phyloP scores from a whole-genome alignment of 2,329 filamentous ascomycete genomes.

The Botrytis fragariae region DNA sequence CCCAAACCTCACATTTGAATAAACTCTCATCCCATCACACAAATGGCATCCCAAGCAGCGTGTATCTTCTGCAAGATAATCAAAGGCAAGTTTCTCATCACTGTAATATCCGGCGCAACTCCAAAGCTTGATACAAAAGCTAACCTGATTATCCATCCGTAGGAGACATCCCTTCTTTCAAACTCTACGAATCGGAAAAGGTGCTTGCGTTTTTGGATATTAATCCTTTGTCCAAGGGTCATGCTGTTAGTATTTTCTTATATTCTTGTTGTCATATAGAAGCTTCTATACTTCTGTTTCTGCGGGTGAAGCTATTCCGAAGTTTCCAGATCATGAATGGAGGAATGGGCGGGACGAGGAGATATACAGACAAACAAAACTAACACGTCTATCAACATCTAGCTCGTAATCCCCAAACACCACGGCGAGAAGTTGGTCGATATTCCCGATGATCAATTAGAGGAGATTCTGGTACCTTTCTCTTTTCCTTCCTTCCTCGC shows the following conservation, averaged over 20 bases:
- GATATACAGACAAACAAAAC: neutral
- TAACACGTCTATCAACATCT: neutral
- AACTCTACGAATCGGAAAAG: conserved; percentile 93
- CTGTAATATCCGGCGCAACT: conserved; percentile 22
- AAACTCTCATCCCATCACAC: neutral
- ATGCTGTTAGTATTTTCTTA: conserved; percentile 66
- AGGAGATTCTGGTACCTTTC: conserved; percentile 69
- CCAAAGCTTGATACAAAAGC: neutral
- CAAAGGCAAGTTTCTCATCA: conserved; percentile 59
- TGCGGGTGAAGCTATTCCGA: neutral
- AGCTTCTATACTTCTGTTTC: neutral
- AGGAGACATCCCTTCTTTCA: conserved; percentile 96
- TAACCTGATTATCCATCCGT: conserved; percentile 21
- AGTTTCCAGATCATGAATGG: neutral
- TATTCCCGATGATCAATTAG: conserved; percentile 84
- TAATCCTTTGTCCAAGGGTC: conserved; percentile 80
- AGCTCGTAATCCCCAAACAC: conserved; percentile 92
- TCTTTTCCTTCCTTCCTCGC: conserved; percentile 15
- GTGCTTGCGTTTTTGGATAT: conserved; percentile 96
- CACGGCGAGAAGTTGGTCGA: conserved; percentile 90
- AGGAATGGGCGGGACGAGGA: neutral
- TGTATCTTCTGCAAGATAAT: conserved; percentile 99
- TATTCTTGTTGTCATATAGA: neutral
- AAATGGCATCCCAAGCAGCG: conserved; percentile 44
- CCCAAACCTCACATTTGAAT: neutral